Evolutionary conservation across 2,329 filamentous ascomycete genomes (phyloP).

Genomic region (Volutella citrinella): DNA sequence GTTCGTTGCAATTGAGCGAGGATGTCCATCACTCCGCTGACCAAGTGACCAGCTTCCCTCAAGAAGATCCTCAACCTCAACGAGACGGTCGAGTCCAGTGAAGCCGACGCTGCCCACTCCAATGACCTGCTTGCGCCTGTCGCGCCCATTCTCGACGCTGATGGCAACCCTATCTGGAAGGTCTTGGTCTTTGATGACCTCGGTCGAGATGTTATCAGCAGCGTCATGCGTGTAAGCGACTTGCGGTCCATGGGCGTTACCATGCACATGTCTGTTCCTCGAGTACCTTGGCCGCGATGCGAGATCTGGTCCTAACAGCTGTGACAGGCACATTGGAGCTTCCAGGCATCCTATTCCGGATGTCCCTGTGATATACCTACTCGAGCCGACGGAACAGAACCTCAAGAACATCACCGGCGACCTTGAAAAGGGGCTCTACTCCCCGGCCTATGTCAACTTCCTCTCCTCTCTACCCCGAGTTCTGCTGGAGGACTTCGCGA

Average conservation of each 20-base stretch:
- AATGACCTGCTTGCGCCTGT: conserved; percentile 66
- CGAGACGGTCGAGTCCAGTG: conserved; percentile 60
- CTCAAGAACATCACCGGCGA: conserved; percentile 81
- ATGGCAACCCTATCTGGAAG: conserved; percentile 96
- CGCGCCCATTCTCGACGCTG: conserved; percentile 77
- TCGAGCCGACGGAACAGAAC: conserved; percentile 83
- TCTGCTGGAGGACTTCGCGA: conserved; percentile 90
- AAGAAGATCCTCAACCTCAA: conserved; percentile 97
- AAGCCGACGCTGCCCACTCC: conserved; percentile 60
- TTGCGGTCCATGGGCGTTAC: conserved; percentile 92
- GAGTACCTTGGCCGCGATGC: too few species aligned
- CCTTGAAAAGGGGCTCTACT: conserved; percentile 82
- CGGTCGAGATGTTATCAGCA: conserved; percentile 94
- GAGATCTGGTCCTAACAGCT: conserved; percentile 21
- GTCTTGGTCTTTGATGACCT: conserved; percentile 91
- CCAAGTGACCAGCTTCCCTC: conserved; percentile 65
- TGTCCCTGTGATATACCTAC: conserved; percentile 92
- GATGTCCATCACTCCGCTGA: conserved; percentile 7
- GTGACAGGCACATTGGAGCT: conserved; percentile 70
- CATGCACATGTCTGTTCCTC: conserved; percentile 73
- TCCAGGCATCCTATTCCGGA: conserved; percentile 89
- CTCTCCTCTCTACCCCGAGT: conserved; percentile 88
- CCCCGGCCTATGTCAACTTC: conserved; percentile 95
- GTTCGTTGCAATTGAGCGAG: too few species aligned
- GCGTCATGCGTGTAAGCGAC: conserved; percentile 90